phyloP scores from a whole-genome alignment of 2,329 filamentous ascomycete species.

The Tolypocladium inflatum region DNA sequence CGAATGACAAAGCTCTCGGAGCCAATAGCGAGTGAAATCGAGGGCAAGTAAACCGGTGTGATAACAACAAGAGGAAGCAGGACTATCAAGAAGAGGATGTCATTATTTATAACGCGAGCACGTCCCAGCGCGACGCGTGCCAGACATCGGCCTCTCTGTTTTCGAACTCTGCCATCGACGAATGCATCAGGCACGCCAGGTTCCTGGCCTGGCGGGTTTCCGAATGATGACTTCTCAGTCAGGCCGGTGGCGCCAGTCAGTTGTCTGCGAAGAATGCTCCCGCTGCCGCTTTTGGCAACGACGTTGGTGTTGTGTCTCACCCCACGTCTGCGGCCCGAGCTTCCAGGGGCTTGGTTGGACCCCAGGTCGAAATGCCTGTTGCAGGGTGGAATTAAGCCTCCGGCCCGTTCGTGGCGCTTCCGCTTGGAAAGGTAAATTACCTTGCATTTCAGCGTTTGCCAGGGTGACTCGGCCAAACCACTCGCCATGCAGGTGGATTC shows the following conservation, averaged over 20 bases:
- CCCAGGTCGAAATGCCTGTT: background rate
- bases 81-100: background rate
- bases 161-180: background rate
- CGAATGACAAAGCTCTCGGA: slow-evolving; percentile 15
- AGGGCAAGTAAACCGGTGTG: slow-evolving; percentile 14
- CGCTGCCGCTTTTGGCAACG: background rate
- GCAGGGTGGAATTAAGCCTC: background rate
- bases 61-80: slow-evolving; percentile 1
- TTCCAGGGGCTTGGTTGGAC: background rate
- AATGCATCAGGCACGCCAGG: background rate
- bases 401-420: background rate
- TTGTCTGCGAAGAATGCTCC: background rate
- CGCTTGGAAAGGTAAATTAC: background rate
- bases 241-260: background rate
- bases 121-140: background rate
- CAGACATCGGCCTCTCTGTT: background rate
- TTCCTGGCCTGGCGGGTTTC: background rate
- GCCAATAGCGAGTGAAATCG: slow-evolving; percentile 17
- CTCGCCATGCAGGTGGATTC: background rate
- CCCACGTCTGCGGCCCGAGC: background rate
- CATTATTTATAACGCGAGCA: background rate
- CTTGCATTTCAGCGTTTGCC: background rate
- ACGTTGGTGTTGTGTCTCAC: background rate
- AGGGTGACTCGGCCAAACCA: background rate
- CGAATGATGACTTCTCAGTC: background rate